Evolutionary conservation across 2,329 filamentous ascomycete genomes (phyloP).

Genomic region (Diaporthe citriasiana): DNA sequence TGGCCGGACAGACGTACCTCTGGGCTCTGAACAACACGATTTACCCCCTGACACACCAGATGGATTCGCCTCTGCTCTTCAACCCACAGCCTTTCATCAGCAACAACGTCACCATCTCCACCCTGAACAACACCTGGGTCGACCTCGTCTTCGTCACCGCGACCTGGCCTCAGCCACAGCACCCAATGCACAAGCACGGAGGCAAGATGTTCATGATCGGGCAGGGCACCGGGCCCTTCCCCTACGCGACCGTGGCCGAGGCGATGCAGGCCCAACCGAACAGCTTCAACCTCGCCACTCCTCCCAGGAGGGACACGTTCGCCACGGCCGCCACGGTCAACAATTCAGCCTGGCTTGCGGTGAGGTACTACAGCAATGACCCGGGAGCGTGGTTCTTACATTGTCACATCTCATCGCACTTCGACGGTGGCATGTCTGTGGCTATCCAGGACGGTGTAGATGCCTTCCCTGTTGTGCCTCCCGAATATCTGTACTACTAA

Average conservation of each 20-base stretch:
- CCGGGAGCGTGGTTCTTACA: conserved; percentile 66
- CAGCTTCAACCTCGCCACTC: conserved; percentile 70
- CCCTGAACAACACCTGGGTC: conserved; percentile 64
- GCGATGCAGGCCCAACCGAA: conserved; percentile 62
- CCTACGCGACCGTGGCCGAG: conserved; percentile 66
- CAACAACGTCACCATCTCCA: conserved; percentile 64
- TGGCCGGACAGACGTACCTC: conserved; percentile 60
- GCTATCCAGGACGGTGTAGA: conserved; percentile 64
- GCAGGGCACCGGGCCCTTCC: conserved; percentile 63
- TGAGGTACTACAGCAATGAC: conserved; percentile 66
- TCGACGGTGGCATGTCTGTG: conserved; percentile 66
- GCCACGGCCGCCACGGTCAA: conserved; percentile 53
- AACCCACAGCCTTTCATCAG: conserved; percentile 51
- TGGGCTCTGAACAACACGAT: conserved; percentile 68
- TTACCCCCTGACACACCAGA: conserved; percentile 55
- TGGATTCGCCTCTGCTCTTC: conserved; percentile 61
- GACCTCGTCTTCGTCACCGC: conserved; percentile 66
- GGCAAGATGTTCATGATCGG: conserved; percentile 73
- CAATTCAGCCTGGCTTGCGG: conserved; percentile 60
- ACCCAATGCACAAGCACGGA: conserved; percentile 76
- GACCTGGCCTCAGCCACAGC: conserved; percentile 64
- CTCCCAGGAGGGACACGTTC: conserved; percentile 66
- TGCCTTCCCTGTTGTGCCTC: conserved; percentile 57
- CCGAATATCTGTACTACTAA: conserved; percentile 51
- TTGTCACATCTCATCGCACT: conserved; percentile 23